phyloP scores from a whole-genome alignment of 208 protist species.

The Trichomonas gallinae region DNA sequence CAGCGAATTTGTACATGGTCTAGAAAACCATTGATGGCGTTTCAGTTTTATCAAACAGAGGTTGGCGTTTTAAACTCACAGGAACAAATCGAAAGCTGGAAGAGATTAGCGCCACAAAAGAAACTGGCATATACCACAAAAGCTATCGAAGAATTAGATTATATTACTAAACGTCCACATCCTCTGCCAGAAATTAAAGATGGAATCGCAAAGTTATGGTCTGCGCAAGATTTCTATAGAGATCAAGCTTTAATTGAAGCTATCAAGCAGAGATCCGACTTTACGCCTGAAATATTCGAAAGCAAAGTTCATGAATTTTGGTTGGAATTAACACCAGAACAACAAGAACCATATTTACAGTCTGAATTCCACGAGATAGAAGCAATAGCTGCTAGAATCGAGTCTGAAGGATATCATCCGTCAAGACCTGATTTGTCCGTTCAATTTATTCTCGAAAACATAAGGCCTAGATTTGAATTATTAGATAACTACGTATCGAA shows the following conservation, averaged over 20 bases:
- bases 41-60: neutral
- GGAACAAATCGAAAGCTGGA: neutral
- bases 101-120: neutral
- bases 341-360: neutral
- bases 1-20: neutral
- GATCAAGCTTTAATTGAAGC: neutral
- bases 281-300: neutral
- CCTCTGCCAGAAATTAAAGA: neutral
- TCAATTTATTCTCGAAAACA: neutral
- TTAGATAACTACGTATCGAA: neutral
- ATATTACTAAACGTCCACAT: neutral
- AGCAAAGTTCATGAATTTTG: neutral
- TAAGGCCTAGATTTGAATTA: neutral
- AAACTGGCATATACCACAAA: neutral
- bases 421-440: neutral
- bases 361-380: neutral
- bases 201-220: neutral
- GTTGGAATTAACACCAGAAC: neutral
- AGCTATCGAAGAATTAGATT: neutral
- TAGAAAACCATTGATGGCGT: neutral
- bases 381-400: neutral
- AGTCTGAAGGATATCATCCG: neutral
- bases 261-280: neutral
- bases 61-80: neutral
- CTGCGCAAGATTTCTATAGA: neutral